phyloP scores from a whole-genome alignment of 495 filamentous ascomycete species.

The Lophiostoma macrostomum region DNA sequence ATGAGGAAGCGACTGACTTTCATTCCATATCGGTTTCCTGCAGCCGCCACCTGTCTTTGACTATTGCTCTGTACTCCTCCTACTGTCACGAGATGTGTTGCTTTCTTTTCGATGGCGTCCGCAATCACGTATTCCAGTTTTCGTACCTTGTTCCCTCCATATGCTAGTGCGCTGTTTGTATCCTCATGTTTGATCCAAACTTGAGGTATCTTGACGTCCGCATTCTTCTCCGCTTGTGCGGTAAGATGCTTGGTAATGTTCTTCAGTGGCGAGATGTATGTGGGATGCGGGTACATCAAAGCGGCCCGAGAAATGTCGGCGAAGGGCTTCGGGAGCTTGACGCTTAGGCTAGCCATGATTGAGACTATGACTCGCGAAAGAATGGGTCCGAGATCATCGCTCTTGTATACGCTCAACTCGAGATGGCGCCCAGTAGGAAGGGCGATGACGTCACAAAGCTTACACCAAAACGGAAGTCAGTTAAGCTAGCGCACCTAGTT shows the following conservation, averaged over 20 bases:
- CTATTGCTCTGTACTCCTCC: conserved; percentile 67
- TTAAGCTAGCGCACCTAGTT: too few relatives aligned
- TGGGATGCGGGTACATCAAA: conserved; percentile 53
- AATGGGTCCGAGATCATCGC: too few relatives aligned
- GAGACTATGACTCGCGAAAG: too few relatives aligned
- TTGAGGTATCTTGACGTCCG: too few relatives aligned
- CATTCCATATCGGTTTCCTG: conserved; percentile 51
- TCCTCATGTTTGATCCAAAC: conserved; percentile 66
- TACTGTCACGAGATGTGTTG: conserved; percentile 58
- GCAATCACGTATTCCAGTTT: conserved; percentile 63
- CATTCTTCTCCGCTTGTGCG: conserved; percentile 38
- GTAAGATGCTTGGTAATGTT: conserved; percentile 56
- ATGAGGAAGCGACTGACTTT: too few relatives aligned
- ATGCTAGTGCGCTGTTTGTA: conserved; percentile 59
- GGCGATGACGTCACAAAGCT: too few relatives aligned
- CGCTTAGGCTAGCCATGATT: too few relatives aligned
- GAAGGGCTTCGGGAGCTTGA: conserved; percentile 56
- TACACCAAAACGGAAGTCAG: too few relatives aligned
- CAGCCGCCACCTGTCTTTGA: conserved; percentile 60
- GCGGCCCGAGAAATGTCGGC: conserved; percentile 53
- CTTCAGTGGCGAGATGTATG: conserved; percentile 59
- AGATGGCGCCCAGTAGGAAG: too few relatives aligned
- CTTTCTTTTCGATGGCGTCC: conserved; percentile 53
- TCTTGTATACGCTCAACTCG: too few relatives aligned
- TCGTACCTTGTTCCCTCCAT: conserved; percentile 63